Evolutionary conservation across 805 yeast species (phyloP).

Genomic region (Deakozyma indianensis): DNA sequence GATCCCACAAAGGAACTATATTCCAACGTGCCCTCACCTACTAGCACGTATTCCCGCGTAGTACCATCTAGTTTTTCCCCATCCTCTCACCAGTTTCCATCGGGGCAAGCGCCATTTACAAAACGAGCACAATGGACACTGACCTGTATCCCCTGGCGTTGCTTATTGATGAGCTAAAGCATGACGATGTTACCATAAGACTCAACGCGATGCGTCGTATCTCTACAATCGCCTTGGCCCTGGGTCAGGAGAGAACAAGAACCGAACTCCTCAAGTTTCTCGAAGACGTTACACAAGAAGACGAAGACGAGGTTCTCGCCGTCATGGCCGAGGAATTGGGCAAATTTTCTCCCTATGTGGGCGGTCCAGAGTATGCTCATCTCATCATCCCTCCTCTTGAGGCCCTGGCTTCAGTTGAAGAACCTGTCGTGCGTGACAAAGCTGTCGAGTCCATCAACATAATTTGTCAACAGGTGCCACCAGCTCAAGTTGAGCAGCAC

Average conservation of each 20-base stretch:
- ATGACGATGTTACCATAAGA: conserved; percentile 87
- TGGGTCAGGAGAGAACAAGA: conserved; percentile 88
- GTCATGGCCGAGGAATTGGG: conserved; percentile 86
- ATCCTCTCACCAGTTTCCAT: too few relatives aligned
- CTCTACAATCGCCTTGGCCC: conserved; percentile 86
- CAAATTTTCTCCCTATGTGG: conserved; percentile 73
- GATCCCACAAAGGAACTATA: too few relatives aligned
- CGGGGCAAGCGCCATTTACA: too few relatives aligned
- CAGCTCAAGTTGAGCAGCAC: conserved; percentile 35
- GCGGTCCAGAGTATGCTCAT: conserved; percentile 59
- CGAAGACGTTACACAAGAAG: conserved; percentile 57
- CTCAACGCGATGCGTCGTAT: conserved; percentile 89
- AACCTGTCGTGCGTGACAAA: conserved; percentile 88
- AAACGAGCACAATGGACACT: conserved; percentile 16
- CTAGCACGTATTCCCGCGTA: too few relatives aligned
- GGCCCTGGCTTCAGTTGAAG: conserved; percentile 81
- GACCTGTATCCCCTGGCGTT: conserved; percentile 89
- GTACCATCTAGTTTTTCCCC: too few relatives aligned
- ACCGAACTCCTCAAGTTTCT: conserved; percentile 81
- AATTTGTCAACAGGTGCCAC: conserved; percentile 46
- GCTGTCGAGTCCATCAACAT: conserved; percentile 77
- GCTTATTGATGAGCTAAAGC: conserved; percentile 91
- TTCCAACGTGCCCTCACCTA: too few relatives aligned
- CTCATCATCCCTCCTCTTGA: conserved; percentile 53
- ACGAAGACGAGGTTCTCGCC: conserved; percentile 95